Percentiles rank a stretch among this genome's conserved stretches.
Conservation (phyloP, 345 rosid genomes). For the Populus pruinosa region DNA sequence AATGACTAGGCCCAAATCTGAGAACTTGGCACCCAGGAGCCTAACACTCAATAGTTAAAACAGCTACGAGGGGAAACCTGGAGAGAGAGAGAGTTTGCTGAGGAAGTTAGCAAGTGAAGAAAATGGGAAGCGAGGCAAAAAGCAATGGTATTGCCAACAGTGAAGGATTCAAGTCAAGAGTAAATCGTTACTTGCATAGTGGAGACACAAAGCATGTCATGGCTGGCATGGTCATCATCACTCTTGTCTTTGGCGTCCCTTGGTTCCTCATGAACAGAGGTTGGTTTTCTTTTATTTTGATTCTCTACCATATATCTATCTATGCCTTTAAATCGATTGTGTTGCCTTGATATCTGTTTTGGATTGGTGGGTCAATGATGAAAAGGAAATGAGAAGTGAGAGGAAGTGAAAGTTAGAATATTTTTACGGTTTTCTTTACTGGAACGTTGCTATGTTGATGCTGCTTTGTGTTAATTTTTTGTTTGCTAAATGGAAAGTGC, state of each 20-base stretch:
- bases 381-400: not conserved
- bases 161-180: constrained; percentile 55
- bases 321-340: not conserved
- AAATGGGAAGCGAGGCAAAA: constrained; percentile 46
- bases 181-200: constrained; percentile 66
- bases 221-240: constrained; percentile 59
- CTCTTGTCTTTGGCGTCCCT: constrained; percentile 64
- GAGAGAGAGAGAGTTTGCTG: not conserved
- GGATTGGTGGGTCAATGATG: not conserved
- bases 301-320: not conserved
- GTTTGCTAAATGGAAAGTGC: not conserved
- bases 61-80: not conserved
- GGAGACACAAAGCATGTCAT: constrained; percentile 88
- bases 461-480: not conserved
- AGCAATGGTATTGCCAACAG: constrained; percentile 17
- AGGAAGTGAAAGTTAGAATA: not conserved
- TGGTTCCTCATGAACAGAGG: constrained; percentile 88
- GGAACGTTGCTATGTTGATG: no score
- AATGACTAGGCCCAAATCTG: not conserved
- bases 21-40: not conserved
- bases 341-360: not conserved
- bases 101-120: not conserved
- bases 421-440: not conserved
- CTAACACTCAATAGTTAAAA: not conserved
- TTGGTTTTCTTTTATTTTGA: constrained; percentile 17